A percentile compares a stretch with the other conserved stretches of the same genome.
Conservation (phyloP, 139 green algal species). For the Pleodorina starrii region DNA sequence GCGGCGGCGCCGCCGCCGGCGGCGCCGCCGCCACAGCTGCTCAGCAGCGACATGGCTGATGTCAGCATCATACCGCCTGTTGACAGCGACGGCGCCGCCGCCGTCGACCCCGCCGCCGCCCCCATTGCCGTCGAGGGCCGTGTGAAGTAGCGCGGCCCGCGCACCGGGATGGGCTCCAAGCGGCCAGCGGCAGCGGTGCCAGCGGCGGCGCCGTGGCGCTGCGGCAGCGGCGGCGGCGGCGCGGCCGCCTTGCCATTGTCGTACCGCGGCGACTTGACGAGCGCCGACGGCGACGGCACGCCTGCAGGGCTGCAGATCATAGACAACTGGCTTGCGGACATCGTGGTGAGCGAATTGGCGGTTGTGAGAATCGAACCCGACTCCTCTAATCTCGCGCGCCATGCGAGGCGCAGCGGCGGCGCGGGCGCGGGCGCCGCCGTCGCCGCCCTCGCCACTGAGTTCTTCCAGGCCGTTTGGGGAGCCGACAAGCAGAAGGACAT, state of each 20-base stretch:
- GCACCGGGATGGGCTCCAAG: not conserved
- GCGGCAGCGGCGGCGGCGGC: not conserved
- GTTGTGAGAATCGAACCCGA: not conserved
- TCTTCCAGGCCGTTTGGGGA: not conserved
- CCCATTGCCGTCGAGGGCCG: not conserved
- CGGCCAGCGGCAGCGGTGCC: not conserved
- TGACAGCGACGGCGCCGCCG: not conserved
- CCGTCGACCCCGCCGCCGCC: not conserved
- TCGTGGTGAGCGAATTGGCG: not conserved
- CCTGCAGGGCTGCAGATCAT: not conserved
- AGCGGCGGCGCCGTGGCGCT: not conserved
- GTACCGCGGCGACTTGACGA: not conserved
- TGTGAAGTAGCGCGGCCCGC: not conserved
- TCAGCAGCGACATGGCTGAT: not conserved
- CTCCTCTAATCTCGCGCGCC: not conserved
- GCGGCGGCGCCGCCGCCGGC: not conserved
- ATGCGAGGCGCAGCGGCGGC: not conserved
- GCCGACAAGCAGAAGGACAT: not conserved
- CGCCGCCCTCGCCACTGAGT: not conserved
- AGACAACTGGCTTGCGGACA: not conserved
- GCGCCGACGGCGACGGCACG: conserved; percentile 1
- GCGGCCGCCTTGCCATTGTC: not conserved
- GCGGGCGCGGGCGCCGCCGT: not conserved
- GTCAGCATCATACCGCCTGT: not conserved
- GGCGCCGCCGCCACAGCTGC: not conserved